Percentiles rank a stretch among this genome's conserved stretches.
Evolutionary conservation across 306 rosid species (phyloP).

Genomic region (Carpinus viminea): DNA sequence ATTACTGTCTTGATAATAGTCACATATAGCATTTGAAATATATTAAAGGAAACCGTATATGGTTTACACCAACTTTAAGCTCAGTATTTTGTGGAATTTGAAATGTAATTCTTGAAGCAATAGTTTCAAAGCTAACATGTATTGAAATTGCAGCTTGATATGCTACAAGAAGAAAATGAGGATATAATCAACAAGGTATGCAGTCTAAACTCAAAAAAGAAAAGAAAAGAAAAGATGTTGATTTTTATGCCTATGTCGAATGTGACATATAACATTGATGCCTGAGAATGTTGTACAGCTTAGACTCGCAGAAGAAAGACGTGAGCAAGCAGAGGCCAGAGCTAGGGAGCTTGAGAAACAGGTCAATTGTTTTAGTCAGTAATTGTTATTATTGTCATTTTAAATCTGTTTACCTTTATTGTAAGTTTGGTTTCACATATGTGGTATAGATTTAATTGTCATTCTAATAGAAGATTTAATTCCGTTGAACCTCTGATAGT

Average conservation of each 20-base stretch:
- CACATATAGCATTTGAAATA: constrained; percentile 14
- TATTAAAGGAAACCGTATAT: constrained; percentile 23
- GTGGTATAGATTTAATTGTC: background rate
- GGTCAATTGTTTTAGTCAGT: constrained; percentile 41
- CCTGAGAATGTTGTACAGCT: constrained; percentile 58
- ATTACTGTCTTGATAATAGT: constrained; percentile 17
- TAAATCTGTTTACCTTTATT: background rate
- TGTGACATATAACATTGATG: constrained; percentile 31
- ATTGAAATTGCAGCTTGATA: constrained; percentile 80
- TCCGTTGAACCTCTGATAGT: no score
- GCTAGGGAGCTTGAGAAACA: constrained; percentile 89
- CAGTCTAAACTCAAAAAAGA: constrained; percentile 14
- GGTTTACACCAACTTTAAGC: constrained; percentile 23
- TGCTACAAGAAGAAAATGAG: constrained; percentile 88
- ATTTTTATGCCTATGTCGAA: constrained; percentile 9
- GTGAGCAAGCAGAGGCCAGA: constrained; percentile 87
- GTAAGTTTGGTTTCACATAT: background rate
- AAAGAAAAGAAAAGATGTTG: background rate
- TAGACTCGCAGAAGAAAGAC: constrained; percentile 74
- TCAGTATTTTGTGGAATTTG: constrained; percentile 23
- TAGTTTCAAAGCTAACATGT: constrained; percentile 35
- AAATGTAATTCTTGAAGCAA: constrained; percentile 7
- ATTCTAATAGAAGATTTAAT: no score
- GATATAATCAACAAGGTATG: constrained; percentile 66
- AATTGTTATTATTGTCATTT: background rate